Conservation (phyloP, 1,284 basidiomycete species). For the Thecaphora thlaspeos region DNA sequence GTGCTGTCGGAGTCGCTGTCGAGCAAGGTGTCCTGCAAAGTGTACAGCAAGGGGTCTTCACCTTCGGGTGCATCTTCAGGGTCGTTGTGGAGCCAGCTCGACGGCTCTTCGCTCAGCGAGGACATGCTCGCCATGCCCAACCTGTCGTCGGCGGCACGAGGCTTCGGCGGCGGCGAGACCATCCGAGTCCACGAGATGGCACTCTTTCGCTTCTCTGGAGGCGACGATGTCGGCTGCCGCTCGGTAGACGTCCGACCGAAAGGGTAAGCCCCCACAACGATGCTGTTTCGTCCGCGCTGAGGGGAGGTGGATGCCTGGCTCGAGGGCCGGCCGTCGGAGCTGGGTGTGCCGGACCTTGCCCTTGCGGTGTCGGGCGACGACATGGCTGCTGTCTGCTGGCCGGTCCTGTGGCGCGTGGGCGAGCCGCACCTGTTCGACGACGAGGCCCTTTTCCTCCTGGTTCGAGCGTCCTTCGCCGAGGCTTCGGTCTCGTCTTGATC, state of each 20-base stretch:
- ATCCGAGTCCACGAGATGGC: not conserved
- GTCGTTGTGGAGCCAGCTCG: conserved; percentile 28
- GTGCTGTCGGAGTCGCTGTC: conserved; percentile 23
- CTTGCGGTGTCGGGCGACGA: no score
- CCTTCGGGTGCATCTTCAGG: conserved; percentile 41
- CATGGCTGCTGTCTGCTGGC: not conserved
- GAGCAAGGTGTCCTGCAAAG: conserved; percentile 27
- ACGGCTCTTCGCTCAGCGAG: conserved; percentile 39
- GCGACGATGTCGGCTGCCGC: no score
- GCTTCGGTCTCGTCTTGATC: conserved; percentile 6
- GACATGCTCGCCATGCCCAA: not conserved
- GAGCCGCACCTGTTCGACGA: not conserved
- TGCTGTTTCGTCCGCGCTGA: no score
- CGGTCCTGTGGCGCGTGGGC: no score
- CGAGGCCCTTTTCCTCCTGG: not conserved
- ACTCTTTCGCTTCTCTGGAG: not conserved
- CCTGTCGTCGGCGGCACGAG: not conserved
- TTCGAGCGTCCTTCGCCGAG: not conserved
- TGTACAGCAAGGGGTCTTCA: conserved; percentile 43
- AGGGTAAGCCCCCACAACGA: no score
- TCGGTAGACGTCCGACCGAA: no score
- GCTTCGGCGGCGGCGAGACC: not conserved
- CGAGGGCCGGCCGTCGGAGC: no score
- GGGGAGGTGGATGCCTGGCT: no score
- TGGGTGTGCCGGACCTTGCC: no score